phyloP scores from a whole-genome alignment of 192 early-diverging fungal genomes.

The Chytriomyces confervae region DNA sequence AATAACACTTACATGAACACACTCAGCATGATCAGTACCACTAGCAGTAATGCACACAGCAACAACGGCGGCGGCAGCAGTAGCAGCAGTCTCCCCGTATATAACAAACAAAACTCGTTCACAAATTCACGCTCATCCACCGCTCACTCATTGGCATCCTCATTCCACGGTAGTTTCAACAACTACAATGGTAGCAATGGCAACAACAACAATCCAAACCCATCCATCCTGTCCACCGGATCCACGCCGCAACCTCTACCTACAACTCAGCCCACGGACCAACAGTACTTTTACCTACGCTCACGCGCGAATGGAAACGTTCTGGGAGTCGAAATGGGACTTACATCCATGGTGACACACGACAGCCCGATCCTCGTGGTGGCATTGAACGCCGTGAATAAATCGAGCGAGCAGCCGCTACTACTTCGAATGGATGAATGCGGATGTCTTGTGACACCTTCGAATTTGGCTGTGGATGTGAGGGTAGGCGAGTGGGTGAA shows the following conservation, averaged over 20 bases:
- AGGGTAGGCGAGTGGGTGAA: slow-evolving; percentile 32
- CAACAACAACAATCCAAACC: background rate
- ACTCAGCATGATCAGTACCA: too few species aligned
- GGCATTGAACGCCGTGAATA: slow-evolving; percentile 13
- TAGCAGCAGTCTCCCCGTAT: background rate
- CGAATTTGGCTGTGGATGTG: slow-evolving; percentile 28
- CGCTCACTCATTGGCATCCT: slow-evolving; percentile 2
- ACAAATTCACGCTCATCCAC: background rate
- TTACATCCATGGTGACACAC: slow-evolving; percentile 31
- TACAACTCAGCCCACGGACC: background rate
- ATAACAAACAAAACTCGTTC: background rate
- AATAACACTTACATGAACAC: background rate
- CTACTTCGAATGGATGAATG: slow-evolving; percentile 4
- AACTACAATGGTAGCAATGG: background rate
- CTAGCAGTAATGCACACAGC: too few species aligned
- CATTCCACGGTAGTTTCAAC: background rate
- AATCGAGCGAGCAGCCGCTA: background rate
- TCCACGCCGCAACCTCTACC: slow-evolving; percentile 27
- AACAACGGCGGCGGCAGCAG: background rate
- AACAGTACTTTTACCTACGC: slow-evolving; percentile 30
- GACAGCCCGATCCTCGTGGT: slow-evolving; percentile 30
- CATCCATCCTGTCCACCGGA: slow-evolving; percentile 6
- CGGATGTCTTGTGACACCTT: slow-evolving; percentile 23
- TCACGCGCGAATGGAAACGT: slow-evolving; percentile 28
- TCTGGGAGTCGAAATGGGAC: slow-evolving; percentile 33